Conservation (phyloP, 768 basidiomycete genomes). For the Auriscalpium vulgare region DNA sequence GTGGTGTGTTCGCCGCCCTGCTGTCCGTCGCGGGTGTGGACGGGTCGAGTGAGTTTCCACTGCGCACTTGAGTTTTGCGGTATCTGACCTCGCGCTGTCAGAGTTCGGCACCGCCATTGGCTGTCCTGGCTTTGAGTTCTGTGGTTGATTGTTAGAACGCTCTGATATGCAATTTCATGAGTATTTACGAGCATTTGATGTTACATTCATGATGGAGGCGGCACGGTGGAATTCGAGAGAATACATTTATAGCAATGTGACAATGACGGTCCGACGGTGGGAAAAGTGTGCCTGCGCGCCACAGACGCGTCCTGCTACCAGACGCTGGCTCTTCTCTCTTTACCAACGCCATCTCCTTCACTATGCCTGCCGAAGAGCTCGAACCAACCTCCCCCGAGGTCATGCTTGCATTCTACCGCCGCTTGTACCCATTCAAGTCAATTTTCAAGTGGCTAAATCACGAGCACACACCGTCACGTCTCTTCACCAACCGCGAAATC, state of each 20-base stretch:
- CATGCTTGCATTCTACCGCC: slow-evolving; percentile 76
- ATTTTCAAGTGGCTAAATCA: slow-evolving; percentile 96
- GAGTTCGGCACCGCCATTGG: slow-evolving; percentile 42
- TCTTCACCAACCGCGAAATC: slow-evolving; percentile 93
- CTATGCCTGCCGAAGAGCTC: slow-evolving; percentile 12
- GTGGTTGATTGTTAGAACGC: slow-evolving; percentile 8
- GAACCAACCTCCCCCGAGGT: slow-evolving; percentile 44
- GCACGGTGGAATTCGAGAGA: too few relatives aligned
- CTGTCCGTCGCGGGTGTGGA: slow-evolving; percentile 45
- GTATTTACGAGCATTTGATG: too few relatives aligned
- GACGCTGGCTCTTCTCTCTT: too few relatives aligned
- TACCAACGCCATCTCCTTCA: background rate
- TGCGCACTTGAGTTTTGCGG: background rate
- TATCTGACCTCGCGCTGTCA: background rate
- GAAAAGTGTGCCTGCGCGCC: too few relatives aligned
- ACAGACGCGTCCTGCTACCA: too few relatives aligned
- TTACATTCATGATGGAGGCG: too few relatives aligned
- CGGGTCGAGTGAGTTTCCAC: slow-evolving; percentile 32
- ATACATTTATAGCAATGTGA: too few relatives aligned
- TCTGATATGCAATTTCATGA: too few relatives aligned
- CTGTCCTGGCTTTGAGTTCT: slow-evolving; percentile 45
- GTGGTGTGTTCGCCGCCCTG: slow-evolving; percentile 52
- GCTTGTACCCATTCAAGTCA: slow-evolving; percentile 91
- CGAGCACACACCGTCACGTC: slow-evolving; percentile 65
- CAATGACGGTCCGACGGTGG: too few relatives aligned